phyloP scores from a whole-genome alignment of 1,284 basidiomycete species.

The Trametes sp. region DNA sequence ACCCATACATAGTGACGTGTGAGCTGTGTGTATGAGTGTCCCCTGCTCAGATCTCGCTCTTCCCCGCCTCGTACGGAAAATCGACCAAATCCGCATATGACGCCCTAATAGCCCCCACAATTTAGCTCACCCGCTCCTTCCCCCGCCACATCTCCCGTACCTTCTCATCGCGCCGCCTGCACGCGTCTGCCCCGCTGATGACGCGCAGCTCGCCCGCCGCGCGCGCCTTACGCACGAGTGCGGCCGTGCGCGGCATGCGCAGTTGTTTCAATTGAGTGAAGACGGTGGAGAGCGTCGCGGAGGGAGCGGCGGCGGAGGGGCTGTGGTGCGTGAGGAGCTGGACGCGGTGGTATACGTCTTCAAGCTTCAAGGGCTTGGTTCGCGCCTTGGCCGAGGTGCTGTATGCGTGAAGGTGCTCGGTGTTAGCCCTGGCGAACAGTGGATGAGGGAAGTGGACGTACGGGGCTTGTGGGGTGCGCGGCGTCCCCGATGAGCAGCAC shows the following conservation, averaged over 20 bases:
- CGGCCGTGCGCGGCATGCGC: constrained; percentile 44
- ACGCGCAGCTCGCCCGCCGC: constrained; percentile 47
- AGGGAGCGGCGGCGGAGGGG: constrained; percentile 38
- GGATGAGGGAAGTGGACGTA: constrained; percentile 20
- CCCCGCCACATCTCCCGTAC: neutral
- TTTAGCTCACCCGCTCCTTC: neutral
- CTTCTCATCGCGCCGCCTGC: constrained; percentile 40
- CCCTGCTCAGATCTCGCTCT: constrained; percentile 22
- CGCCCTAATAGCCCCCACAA: neutral
- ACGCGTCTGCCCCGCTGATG: constrained; percentile 43
- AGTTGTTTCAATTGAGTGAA: constrained; percentile 42
- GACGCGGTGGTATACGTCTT: constrained; percentile 51
- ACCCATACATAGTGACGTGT: no score
- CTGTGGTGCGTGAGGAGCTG: constrained; percentile 46
- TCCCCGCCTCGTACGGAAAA: constrained; percentile 1
- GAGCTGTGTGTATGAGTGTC: no score
- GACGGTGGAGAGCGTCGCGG: constrained; percentile 39
- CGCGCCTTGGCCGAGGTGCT: constrained; percentile 59
- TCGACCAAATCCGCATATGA: neutral
- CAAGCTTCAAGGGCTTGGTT: constrained; percentile 57
- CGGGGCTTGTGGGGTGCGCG: constrained; percentile 46
- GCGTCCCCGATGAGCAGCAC: constrained; percentile 46
- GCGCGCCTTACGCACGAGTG: constrained; percentile 49
- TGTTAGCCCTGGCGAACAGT: no score
- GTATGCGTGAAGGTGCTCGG: no score